Conservation (phyloP, 441 rosid genomes). For the Croton setiger region DNA sequence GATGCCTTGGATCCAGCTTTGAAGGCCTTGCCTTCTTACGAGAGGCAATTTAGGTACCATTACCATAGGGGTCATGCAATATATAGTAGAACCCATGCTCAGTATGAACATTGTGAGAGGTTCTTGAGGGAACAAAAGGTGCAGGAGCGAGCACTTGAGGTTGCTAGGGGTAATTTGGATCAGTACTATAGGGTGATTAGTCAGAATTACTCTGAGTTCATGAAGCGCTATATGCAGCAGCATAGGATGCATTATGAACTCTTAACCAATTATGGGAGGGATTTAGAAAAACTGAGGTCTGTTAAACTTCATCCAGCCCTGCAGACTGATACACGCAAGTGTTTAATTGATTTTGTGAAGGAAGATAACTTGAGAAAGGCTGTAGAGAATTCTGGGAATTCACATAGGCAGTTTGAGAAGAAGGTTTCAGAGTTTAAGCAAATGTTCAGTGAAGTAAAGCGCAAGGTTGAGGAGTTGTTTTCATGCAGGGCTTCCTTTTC, state of each 20-base stretch:
- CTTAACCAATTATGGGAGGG: constrained; percentile 64
- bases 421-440: constrained; percentile 84
- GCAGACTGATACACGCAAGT: constrained; percentile 52
- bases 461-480: constrained; percentile 75
- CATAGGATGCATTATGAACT: constrained; percentile 72
- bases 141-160: constrained; percentile 86
- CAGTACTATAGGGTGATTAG: constrained; percentile 73
- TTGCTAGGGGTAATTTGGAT: constrained; percentile 74
- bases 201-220: constrained; percentile 78
- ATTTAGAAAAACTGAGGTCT: constrained; percentile 76
- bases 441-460: constrained; percentile 67
- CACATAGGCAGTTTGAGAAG: constrained; percentile 88
- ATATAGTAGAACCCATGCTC: constrained; percentile 51
- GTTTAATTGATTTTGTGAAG: constrained; percentile 82
- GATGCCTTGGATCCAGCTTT: constrained; percentile 91
- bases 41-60: constrained; percentile 81
- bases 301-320: constrained; percentile 73
- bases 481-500: constrained; percentile 48
- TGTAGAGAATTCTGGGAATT: constrained; percentile 60
- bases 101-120: constrained; percentile 60
- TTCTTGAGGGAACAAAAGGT: constrained; percentile 76
- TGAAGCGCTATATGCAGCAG: constrained; percentile 81
- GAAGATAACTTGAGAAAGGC: constrained; percentile 80
- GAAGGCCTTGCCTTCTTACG: constrained; percentile 91
- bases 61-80: constrained; percentile 56